A percentile compares a stretch with the other conserved stretches of the same genome.
Evolutionary conservation across 345 rosid genomes (phyloP).

Genomic region (Carallia brachiata): DNA sequence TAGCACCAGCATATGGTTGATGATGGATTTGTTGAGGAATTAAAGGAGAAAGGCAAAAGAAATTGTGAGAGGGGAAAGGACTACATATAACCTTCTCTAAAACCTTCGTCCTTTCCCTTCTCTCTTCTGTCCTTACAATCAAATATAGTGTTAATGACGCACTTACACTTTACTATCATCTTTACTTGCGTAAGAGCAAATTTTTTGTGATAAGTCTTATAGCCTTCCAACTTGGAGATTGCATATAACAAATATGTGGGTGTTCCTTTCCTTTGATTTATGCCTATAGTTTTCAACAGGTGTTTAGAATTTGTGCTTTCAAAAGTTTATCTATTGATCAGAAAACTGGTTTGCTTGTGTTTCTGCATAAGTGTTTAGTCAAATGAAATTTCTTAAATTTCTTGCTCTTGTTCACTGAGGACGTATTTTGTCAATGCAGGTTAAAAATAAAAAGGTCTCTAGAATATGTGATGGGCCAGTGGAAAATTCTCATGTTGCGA

Average conservation of each 20-base stretch:
- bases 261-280: neutral
- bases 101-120: too few relatives aligned
- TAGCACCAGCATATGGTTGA: neutral
- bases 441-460: conserved; percentile 42
- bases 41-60: too few relatives aligned
- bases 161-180: too few relatives aligned
- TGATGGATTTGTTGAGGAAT: neutral
- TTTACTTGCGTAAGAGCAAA: too few relatives aligned
- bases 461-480: conserved; percentile 57
- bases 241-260: too few relatives aligned
- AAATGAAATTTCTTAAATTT: neutral
- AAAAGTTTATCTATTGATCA: neutral
- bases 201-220: too few relatives aligned
- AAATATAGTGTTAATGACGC: too few relatives aligned
- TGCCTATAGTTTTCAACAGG: neutral
- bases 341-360: neutral
- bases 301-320: neutral
- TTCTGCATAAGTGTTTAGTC: conserved; percentile 1
- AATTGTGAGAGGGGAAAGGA: too few relatives aligned
- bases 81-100: too few relatives aligned
- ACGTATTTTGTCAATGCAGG: conserved; percentile 43
- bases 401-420: conserved; percentile 11
- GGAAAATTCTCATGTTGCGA: conserved; percentile 66
- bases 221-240: too few relatives aligned
- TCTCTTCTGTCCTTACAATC: too few relatives aligned